phyloP scores from a whole-genome alignment of 1,139 yeast genomes.

The Petasospora fabianii region DNA sequence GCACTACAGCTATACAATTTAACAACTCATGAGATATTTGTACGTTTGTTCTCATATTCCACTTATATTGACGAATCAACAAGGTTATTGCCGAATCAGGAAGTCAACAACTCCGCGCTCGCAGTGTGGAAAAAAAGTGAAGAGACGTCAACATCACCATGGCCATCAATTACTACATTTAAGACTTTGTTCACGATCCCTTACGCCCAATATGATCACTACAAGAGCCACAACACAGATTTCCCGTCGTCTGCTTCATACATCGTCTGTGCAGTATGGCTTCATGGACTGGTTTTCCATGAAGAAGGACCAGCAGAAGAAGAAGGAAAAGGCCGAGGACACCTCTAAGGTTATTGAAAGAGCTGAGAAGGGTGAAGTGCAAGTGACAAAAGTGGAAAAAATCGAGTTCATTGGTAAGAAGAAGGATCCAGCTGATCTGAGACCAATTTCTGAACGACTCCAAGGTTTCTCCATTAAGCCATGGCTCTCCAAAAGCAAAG shows the following conservation, averaged over 20 bases:
- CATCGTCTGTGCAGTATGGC: constrained; percentile 26
- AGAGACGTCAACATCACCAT: background rate
- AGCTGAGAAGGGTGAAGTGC: constrained; percentile 24
- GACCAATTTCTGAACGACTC: constrained; percentile 24
- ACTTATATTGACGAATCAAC: background rate
- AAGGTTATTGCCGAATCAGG: constrained; percentile 9
- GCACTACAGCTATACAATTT: no score
- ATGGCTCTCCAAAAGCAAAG: constrained; percentile 34
- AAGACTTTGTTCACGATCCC: background rate
- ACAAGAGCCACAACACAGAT: constrained; percentile 7
- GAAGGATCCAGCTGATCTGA: constrained; percentile 4
- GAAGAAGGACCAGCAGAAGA: constrained; percentile 22
- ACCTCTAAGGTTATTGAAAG: constrained; percentile 24
- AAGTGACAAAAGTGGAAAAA: constrained; percentile 17
- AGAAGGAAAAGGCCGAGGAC: constrained; percentile 19
- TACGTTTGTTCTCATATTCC: no score
- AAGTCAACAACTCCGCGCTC: constrained; percentile 6
- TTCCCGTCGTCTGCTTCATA: constrained; percentile 23
- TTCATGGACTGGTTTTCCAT: constrained; percentile 37
- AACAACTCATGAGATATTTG: no score
- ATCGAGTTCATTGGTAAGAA: constrained; percentile 26
- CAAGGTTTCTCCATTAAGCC: constrained; percentile 32
- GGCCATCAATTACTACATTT: background rate
- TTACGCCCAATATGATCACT: no score
- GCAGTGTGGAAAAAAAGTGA: background rate